Conservation (phyloP, 2,329 filamentous ascomycete genomes). For the Colletotrichum australisinense region DNA sequence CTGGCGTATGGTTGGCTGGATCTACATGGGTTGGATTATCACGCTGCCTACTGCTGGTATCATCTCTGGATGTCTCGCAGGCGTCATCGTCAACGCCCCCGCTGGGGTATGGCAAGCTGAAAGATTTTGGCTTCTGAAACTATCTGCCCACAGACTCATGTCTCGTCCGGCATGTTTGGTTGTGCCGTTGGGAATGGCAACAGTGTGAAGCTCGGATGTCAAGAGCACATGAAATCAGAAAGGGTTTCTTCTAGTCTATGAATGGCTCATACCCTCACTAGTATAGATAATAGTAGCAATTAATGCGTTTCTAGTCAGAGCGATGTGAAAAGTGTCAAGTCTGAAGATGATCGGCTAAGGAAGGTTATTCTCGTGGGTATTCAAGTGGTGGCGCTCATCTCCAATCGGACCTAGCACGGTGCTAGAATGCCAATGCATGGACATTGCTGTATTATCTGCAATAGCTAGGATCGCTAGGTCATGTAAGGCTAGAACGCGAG, state of each 20-base stretch:
- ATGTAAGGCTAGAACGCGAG: no score
- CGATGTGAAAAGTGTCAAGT: no score
- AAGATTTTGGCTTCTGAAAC: neutral
- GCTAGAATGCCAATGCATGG: no score
- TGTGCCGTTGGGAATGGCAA: neutral
- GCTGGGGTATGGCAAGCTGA: conserved; percentile 43
- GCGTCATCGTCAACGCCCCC: conserved; percentile 68
- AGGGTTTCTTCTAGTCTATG: neutral
- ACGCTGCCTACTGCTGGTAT: conserved; percentile 58
- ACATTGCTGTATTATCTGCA: no score
- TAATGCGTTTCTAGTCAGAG: no score
- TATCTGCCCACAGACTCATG: neutral
- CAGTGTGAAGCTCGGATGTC: neutral
- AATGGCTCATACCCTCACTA: conserved; percentile 2
- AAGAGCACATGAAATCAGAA: neutral
- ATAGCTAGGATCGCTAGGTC: no score
- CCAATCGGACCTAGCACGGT: no score
- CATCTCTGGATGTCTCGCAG: conserved; percentile 66
- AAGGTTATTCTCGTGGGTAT: no score
- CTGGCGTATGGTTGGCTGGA: conserved; percentile 65
- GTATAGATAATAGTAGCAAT: neutral
- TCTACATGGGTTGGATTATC: conserved; percentile 65
- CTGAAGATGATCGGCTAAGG: no score
- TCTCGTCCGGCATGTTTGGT: neutral
- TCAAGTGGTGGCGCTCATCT: no score